Evolutionary conservation across 352 stramenopile genomes (phyloP).

Genomic region (Globisporangium perplexum): DNA sequence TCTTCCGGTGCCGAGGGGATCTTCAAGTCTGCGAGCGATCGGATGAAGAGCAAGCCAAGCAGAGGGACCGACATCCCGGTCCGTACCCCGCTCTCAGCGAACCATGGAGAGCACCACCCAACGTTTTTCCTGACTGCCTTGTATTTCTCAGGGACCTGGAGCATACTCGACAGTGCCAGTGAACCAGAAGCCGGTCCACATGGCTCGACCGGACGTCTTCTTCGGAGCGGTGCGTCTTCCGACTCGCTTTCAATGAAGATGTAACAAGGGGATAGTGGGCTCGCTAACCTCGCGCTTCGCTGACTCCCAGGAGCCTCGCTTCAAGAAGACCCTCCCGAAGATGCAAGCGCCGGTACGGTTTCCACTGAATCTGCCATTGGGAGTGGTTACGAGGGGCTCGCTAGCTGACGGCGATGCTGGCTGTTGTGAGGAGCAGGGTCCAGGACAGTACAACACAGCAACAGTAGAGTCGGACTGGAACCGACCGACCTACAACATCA

Average conservation of each 20-base stretch:
- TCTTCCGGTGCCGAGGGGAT: slow-evolving; percentile 45
- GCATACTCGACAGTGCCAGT: slow-evolving; percentile 39
- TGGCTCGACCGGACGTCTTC: slow-evolving; percentile 65
- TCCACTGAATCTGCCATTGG: not conserved
- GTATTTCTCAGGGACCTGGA: slow-evolving; percentile 37
- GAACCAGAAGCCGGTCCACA: slow-evolving; percentile 52
- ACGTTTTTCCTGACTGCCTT: not conserved
- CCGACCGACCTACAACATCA: slow-evolving; percentile 85
- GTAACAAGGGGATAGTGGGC: not conserved
- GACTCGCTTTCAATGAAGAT: not conserved
- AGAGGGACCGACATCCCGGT: slow-evolving; percentile 37
- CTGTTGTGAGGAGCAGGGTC: slow-evolving; percentile 29
- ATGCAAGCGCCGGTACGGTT: slow-evolving; percentile 40
- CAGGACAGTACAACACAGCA: slow-evolving; percentile 67
- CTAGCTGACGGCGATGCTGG: not conserved
- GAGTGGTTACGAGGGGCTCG: not conserved
- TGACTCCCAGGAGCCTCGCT: slow-evolving; percentile 48
- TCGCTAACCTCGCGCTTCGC: not conserved
- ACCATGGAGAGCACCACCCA: not conserved
- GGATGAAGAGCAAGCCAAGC: slow-evolving; percentile 32
- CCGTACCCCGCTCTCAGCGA: slow-evolving; percentile 5
- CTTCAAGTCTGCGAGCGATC: slow-evolving; percentile 66
- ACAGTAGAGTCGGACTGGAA: slow-evolving; percentile 77
- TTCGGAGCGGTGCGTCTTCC: slow-evolving; percentile 39
- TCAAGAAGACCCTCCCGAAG: slow-evolving; percentile 60